Evolutionary conservation across 768 basidiomycete species (phyloP).

Genomic region (Astraeus odoratus): DNA sequence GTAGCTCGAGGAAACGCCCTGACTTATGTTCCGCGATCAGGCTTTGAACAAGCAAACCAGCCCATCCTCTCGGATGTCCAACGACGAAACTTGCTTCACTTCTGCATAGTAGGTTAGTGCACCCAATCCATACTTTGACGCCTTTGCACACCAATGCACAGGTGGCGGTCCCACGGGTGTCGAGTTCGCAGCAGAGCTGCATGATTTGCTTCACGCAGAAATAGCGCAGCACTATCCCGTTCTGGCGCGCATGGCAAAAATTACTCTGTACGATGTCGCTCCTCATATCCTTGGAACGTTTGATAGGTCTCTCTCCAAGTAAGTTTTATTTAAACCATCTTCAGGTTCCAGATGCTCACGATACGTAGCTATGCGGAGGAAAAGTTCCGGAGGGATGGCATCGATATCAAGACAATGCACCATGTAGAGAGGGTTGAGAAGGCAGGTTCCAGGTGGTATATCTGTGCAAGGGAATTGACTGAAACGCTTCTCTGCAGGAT

Average conservation of each 20-base stretch:
- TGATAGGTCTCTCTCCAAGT: slow-evolving; percentile 60
- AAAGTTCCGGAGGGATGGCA: slow-evolving; percentile 69
- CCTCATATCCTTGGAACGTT: slow-evolving; percentile 70
- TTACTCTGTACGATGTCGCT: slow-evolving; percentile 80
- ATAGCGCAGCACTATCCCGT: slow-evolving; percentile 53
- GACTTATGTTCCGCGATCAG: slow-evolving; percentile 22
- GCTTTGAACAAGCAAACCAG: slow-evolving; percentile 83
- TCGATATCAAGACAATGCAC: slow-evolving; percentile 62
- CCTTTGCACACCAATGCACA: too few species aligned
- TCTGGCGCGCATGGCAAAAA: slow-evolving; percentile 56
- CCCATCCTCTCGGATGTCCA: slow-evolving; percentile 71
- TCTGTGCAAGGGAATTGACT: slow-evolving; percentile 8
- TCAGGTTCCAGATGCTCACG: neutral
- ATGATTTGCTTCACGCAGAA: slow-evolving; percentile 69
- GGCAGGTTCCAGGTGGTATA: slow-evolving; percentile 26
- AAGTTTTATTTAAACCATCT: slow-evolving; percentile 6
- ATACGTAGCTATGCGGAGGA: slow-evolving; percentile 54
- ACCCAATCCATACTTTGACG: neutral
- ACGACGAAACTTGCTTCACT: slow-evolving; percentile 69
- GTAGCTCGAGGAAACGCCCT: neutral
- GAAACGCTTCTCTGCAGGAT: slow-evolving; percentile 44
- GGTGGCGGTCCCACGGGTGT: slow-evolving; percentile 77
- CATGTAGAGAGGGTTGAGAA: slow-evolving; percentile 65
- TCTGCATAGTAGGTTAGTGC: slow-evolving; percentile 73
- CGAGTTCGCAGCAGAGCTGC: slow-evolving; percentile 78